Conservation (phyloP, 1,139 yeast genomes). For the Geotrichum histeridarum region DNA sequence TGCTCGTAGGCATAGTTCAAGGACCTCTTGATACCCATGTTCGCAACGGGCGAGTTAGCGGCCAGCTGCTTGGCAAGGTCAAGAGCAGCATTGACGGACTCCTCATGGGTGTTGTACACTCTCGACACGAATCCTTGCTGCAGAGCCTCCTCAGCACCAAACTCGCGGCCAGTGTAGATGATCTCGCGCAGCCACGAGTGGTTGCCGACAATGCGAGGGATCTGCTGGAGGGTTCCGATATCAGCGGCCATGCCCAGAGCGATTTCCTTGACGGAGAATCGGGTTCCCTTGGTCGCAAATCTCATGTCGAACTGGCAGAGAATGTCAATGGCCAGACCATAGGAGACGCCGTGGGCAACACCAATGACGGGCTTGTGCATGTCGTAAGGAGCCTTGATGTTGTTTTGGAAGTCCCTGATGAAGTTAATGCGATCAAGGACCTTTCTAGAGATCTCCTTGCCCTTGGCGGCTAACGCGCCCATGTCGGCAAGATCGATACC, state of each 20-base stretch:
- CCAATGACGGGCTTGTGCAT: slow-evolving; percentile 43
- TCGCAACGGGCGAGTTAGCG: slow-evolving; percentile 52
- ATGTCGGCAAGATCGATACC: slow-evolving; percentile 52
- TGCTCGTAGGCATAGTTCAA: slow-evolving; percentile 51
- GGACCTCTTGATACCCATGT: slow-evolving; percentile 59
- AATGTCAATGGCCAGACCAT: slow-evolving; percentile 68
- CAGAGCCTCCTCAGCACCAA: slow-evolving; percentile 53
- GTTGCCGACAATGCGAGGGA: slow-evolving; percentile 54
- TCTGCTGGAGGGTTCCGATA: slow-evolving; percentile 69
- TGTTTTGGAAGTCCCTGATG: slow-evolving; percentile 54
- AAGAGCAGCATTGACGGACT: slow-evolving; percentile 49
- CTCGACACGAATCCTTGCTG: slow-evolving; percentile 52
- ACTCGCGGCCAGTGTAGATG: slow-evolving; percentile 59
- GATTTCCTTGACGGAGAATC: slow-evolving; percentile 62
- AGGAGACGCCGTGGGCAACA: slow-evolving; percentile 45
- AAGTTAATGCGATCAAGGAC: slow-evolving; percentile 29
- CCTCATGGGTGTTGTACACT: slow-evolving; percentile 45
- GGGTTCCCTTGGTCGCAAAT: slow-evolving; percentile 50
- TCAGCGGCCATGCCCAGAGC: slow-evolving; percentile 75
- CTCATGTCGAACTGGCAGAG: slow-evolving; percentile 57
- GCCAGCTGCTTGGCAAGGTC: slow-evolving; percentile 51
- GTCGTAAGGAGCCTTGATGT: slow-evolving; percentile 39
- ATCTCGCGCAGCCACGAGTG: slow-evolving; percentile 56
- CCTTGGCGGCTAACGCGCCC: slow-evolving; percentile 24
- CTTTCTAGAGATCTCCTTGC: slow-evolving; percentile 35